Base-by-base conservation (phyloP, 768 basidiomycete genomes). In the Leccinum uliginosum region DNA sequence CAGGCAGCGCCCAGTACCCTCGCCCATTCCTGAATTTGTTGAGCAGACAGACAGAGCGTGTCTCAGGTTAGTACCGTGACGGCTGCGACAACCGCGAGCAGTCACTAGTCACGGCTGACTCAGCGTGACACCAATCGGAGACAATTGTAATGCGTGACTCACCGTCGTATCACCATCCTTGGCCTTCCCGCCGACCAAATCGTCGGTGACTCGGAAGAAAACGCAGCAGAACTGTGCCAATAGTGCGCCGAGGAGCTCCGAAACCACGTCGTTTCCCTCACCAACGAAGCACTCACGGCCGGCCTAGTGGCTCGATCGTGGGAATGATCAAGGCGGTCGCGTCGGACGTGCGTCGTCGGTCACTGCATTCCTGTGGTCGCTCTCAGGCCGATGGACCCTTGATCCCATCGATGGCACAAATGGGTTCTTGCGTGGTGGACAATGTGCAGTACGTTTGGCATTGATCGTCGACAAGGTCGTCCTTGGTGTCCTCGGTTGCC, bases 361-460 rank as follows among this genome's bases (percentile, higher is more conserved):
- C 19, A 6, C 4, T 30, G 15, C n/a, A n/a, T 27, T n/a, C 14
- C 1, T 17, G 2, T 32, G 15, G 9, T 45, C 47, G 4, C 10
- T 27, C 40, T 3, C 49, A 90, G 89, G 88, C 26, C 86, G 89
- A 78, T 93, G 91, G 91, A 89, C 88, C 1, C 83, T 91, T 50
- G 89, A 91, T 69, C 89, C 91, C 51, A 93, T 97, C 56, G 93
- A 96, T 71, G 94, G 94, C 7, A 97, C 93, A 9, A 93, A 92
- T 67, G 94, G 93, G 1, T 95, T 97, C 77, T 78, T 96, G 21
- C 83, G 94, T 4, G 92, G 92, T 4, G 92, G 88, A 56, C 94
- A 97, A 71, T 97, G 92, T 67, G 93, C 93, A 5, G 91, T 97
- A 19, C 95, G 94, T 70, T 73, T 97, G 10, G 87, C 93, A 0